Conservation (phyloP, 768 basidiomycete species). For the Tricholoma sp. region DNA sequence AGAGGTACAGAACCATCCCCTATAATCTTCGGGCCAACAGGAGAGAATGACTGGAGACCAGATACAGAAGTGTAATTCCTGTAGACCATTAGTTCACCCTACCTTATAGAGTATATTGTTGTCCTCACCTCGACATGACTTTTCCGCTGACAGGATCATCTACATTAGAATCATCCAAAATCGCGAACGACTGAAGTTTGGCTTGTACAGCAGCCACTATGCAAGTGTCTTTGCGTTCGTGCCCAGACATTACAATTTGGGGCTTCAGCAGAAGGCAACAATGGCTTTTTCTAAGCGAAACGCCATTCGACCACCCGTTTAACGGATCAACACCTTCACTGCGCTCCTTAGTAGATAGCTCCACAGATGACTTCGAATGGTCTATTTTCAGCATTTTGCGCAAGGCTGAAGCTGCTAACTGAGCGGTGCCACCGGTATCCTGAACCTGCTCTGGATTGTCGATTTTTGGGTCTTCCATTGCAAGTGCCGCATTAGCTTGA, state of each 20-base stretch:
- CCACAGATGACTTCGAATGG: conserved; percentile 40
- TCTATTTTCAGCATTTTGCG: conserved; percentile 62
- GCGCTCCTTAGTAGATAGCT: conserved; percentile 24
- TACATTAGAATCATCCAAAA: conserved; percentile 73
- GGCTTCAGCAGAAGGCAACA: conserved; percentile 88
- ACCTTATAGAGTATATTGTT: not conserved
- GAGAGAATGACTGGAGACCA: conserved; percentile 87
- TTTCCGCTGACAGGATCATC: conserved; percentile 84
- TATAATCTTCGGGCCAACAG: conserved; percentile 37
- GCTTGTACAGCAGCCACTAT: conserved; percentile 79
- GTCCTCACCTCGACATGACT: conserved; percentile 76
- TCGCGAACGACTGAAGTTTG: conserved; percentile 69
- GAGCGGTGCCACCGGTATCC: conserved; percentile 41
- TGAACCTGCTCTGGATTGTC: conserved; percentile 23
- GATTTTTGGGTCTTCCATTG: conserved; percentile 19
- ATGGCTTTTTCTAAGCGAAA: conserved; percentile 64
- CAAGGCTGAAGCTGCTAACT: conserved; percentile 62
- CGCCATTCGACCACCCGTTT: conserved; percentile 68
- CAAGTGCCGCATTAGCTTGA: conserved; percentile 54
- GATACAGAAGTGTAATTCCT: conserved; percentile 78
- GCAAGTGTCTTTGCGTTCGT: conserved; percentile 46
- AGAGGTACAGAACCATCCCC: conserved; percentile 69
- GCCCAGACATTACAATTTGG: conserved; percentile 76
- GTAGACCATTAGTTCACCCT: conserved; percentile 1
- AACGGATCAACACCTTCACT: conserved; percentile 50